Percentiles rank a stretch among this genome's conserved stretches.
Conservation (phyloP, 2,329 filamentous ascomycete genomes). For the Pseudocercospora vitis region DNA sequence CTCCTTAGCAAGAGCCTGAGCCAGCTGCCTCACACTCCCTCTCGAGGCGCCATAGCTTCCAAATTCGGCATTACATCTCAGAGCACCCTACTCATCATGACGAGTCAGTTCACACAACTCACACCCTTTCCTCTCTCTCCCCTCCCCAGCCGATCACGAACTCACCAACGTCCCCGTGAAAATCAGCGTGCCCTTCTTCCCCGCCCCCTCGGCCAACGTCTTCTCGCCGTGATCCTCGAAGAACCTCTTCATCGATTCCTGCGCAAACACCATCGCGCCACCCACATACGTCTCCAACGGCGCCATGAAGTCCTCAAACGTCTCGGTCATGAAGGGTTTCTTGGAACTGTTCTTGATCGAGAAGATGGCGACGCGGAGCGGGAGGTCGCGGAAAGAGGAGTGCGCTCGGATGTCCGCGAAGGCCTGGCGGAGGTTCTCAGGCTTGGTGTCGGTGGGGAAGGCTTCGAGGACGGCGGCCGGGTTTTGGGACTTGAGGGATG, state of each 20-base stretch:
- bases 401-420: slow-evolving; percentile 54
- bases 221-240: slow-evolving; percentile 54
- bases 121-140: too few relatives aligned
- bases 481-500: slow-evolving; percentile 44
- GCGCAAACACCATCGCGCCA: slow-evolving; percentile 57
- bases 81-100: slow-evolving; percentile 28
- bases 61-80: slow-evolving; percentile 56
- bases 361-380: slow-evolving; percentile 54
- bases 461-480: slow-evolving; percentile 51
- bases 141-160: too few relatives aligned
- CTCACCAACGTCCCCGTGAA: slow-evolving; percentile 53
- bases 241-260: slow-evolving; percentile 54
- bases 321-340: slow-evolving; percentile 58
- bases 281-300: slow-evolving; percentile 55
- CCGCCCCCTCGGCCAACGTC: slow-evolving; percentile 47
- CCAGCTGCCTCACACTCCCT: slow-evolving; percentile 55
- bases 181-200: slow-evolving; percentile 59
- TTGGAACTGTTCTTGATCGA: slow-evolving; percentile 57
- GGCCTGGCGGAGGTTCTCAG: slow-evolving; percentile 48
- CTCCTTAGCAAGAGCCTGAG: slow-evolving; percentile 57
- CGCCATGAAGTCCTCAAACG: slow-evolving; percentile 50
- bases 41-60: slow-evolving; percentile 57
- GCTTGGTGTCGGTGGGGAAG: slow-evolving; percentile 54
- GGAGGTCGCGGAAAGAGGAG: slow-evolving; percentile 50
- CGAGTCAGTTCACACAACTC: too few relatives aligned